Evolutionary conservation across 2,329 filamentous ascomycete genomes (phyloP), one percentile per base, ranked within the genome.

Genomic region (Cercospora zeina): DNA sequence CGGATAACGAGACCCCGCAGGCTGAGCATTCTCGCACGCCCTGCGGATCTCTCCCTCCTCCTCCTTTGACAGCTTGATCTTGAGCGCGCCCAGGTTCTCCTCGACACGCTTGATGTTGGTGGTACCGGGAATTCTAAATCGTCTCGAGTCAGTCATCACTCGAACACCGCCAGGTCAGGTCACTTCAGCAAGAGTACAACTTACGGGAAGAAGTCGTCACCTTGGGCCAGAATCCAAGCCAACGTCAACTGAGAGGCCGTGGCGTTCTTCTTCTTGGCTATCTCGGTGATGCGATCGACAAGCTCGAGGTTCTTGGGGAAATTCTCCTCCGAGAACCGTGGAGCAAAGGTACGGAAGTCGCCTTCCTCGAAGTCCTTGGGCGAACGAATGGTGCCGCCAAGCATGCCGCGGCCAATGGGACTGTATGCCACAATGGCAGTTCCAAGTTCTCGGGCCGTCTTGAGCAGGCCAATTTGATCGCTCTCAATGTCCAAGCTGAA

Each of bases 181-280:
- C 24, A 2, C 21, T 1, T 14, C 10, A 36, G 1, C 2, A 6
- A n/a, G 19, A 2, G 53, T 5, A 10, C 47, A 10, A 55, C 53
- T 55, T 42, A 55, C 0, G 87, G 84, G 68, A 86, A 81, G 54
- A 89, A 77, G 66, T 87, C 83, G 2, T 82, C 78, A 13, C 73
- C 73, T 68, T 88, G 85, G 3, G 81, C 81, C 65, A 87, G 68
- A 60, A 89, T 67, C 86, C 87, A 89, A 0, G 86, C 86, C 30
- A 89, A 76, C 1, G 84, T 82, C 33, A 90, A 70, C 70, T 90
- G 82, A 1, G 78, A 79, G 0, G 84, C 67, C 0, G 86, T 86
- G 50, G 77, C 79, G 3, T 77, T 79, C 74, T 89, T 87, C 64
- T 75, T 77, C 45, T 79, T 74, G 0, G 84, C 85, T 5, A 87